These are phyloP conservation scores for Brettanomyces custersianus DNA, from an alignment of 805 yeast genomes.

Conservation along the genomic window DNA sequence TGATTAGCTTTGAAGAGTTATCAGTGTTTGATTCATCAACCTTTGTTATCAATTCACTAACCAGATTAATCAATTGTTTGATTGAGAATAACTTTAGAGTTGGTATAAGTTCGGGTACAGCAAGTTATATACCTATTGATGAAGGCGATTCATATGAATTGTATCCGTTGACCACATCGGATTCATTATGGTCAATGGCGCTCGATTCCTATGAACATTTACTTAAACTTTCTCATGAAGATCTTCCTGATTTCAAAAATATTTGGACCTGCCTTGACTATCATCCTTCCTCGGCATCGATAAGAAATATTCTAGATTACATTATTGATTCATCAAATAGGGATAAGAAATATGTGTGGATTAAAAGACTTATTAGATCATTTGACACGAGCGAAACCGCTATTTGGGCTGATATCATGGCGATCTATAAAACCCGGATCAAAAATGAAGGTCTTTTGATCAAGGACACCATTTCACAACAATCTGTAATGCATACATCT, in stretches of 20 bases:
- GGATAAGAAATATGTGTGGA: constrained; percentile 19
- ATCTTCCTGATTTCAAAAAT: constrained; percentile 7
- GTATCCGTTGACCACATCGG: constrained; percentile 27
- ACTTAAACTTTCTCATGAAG: constrained; percentile 15
- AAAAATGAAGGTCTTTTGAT: constrained; percentile 9
- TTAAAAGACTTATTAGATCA: constrained; percentile 18
- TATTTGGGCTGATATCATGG: constrained; percentile 16
- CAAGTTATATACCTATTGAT: constrained; percentile 18
- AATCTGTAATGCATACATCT: neutral
- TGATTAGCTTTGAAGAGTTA: constrained; percentile 37
- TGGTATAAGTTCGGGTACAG: constrained; percentile 20
- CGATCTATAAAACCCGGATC: constrained; percentile 19
- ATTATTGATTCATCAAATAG: constrained; percentile 11
- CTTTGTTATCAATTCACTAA: too few relatives aligned
- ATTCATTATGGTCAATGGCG: constrained; percentile 16
- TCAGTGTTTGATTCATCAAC: constrained; percentile 34
- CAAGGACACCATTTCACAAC: neutral
- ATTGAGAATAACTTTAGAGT: constrained; percentile 26
- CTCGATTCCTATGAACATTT: constrained; percentile 23
- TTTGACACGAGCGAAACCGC: constrained; percentile 19
- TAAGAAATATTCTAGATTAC: constrained; percentile 13
- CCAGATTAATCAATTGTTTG: constrained; percentile 22
- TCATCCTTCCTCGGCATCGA: constrained; percentile 13
- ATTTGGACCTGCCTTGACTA: constrained; percentile 27
- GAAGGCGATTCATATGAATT: constrained; percentile 20